These are phyloP conservation scores for Hypoxylon lienhwacheense DNA, from an alignment of 495 filamentous ascomycete genomes.

Conservation along the genomic window DNA sequence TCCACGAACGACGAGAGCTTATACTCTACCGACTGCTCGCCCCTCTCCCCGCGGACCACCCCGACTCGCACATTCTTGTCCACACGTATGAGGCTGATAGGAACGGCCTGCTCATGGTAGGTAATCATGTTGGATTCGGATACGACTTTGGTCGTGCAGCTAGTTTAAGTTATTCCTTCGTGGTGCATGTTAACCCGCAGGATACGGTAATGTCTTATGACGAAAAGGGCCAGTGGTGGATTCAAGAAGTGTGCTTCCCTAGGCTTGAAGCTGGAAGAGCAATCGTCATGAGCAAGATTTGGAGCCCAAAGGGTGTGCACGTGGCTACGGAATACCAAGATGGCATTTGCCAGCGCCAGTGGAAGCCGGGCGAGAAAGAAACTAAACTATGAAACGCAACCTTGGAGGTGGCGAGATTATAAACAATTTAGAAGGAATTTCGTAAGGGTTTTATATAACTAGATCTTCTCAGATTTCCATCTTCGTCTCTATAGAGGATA, in stretches of 20 bases:
- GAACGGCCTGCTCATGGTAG: constrained; percentile 66
- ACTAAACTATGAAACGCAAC: constrained; percentile 16
- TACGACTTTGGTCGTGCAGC: constrained; percentile 56
- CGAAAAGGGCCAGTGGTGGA: constrained; percentile 63
- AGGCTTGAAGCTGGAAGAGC: constrained; percentile 59
- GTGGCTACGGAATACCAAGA: constrained; percentile 67
- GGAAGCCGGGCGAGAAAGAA: constrained; percentile 22
- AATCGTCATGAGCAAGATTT: constrained; percentile 64
- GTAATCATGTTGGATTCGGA: constrained; percentile 61
- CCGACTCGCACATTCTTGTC: constrained; percentile 58
- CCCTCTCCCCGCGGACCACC: constrained; percentile 37
- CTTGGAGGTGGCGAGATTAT: constrained; percentile 14
- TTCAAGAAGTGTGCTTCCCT: constrained; percentile 66
- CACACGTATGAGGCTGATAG: constrained; percentile 71
- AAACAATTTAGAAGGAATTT: neutral
- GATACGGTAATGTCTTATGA: constrained; percentile 45
- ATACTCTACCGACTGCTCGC: constrained; percentile 59
- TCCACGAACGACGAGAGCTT: constrained; percentile 62
- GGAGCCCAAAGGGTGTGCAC: constrained; percentile 62
- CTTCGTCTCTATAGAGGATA: too few relatives aligned
- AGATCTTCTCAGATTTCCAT: too few relatives aligned
- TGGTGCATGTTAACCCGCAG: constrained; percentile 58
- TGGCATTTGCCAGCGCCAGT: constrained; percentile 45
- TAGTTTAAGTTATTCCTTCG: constrained; percentile 62
- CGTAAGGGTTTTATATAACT: too few relatives aligned